A percentile compares a stretch with the other conserved stretches of the same genome.
Evolutionary conservation across 148 eudicot species (phyloP).

Genomic region (Fagopyrum homotropicum): DNA sequence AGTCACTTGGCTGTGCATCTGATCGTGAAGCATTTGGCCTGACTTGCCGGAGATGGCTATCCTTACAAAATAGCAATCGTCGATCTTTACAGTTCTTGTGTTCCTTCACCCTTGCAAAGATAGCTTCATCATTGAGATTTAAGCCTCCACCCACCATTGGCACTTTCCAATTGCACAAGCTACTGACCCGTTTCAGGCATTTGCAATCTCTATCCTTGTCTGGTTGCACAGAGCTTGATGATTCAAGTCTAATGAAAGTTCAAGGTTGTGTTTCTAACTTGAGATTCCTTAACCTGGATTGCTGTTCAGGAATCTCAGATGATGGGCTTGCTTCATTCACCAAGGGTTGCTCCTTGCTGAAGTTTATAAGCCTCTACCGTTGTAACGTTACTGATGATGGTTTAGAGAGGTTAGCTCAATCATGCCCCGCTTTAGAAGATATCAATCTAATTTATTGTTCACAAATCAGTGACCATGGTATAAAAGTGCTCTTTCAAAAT

Average conservation of each 20-base stretch:
- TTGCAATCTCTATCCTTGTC: constrained; percentile 44
- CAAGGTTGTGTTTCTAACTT: constrained; percentile 35
- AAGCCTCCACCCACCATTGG: constrained; percentile 16
- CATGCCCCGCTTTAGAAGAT: constrained; percentile 40
- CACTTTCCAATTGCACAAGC: constrained; percentile 29
- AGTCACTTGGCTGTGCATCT: constrained; percentile 25
- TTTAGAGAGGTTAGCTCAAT: constrained; percentile 38
- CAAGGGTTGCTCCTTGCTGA: constrained; percentile 36
- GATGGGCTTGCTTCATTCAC: constrained; percentile 40
- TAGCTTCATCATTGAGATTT: constrained; percentile 20
- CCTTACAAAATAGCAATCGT: constrained; percentile 50
- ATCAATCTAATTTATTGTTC: constrained; percentile 47
- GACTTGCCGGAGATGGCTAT: constrained; percentile 60
- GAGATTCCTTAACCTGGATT: constrained; percentile 38
- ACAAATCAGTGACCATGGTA: constrained; percentile 42
- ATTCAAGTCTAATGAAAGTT: constrained; percentile 34
- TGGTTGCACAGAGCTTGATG: constrained; percentile 55
- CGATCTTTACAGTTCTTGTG: constrained; percentile 44
- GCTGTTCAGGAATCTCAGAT: constrained; percentile 54
- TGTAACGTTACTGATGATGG: constrained; percentile 50
- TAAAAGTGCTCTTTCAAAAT: constrained; percentile 31
- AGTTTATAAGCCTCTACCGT: constrained; percentile 45
- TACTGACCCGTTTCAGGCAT: constrained; percentile 40
- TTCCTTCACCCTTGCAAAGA: constrained; percentile 29
- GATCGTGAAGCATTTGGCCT: constrained; percentile 70